Evolutionary conservation across 2,329 filamentous ascomycete species (phyloP).

Genomic region (Ceratocystiopsis minuta): DNA sequence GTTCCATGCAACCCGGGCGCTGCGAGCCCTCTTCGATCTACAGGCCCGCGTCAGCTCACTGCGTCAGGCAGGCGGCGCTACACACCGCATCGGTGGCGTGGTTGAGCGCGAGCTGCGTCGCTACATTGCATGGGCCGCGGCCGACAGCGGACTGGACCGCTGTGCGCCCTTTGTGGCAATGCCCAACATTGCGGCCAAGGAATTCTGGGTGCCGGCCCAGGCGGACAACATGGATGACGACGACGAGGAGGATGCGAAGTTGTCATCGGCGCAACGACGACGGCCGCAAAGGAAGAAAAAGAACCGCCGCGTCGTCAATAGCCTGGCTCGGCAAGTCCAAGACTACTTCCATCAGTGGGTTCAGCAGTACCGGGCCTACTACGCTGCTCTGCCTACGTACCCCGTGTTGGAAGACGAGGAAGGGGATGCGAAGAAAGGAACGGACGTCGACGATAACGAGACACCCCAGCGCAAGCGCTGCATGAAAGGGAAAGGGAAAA

Average conservation of each 20-base stretch:
- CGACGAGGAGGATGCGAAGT: neutral
- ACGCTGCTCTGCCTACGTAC: conserved; percentile 6
- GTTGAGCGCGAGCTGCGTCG: conserved; percentile 14
- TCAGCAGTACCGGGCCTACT: conserved; percentile 7
- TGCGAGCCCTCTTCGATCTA: conserved; percentile 17
- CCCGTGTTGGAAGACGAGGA: neutral
- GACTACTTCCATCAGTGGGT: conserved; percentile 9
- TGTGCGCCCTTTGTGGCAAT: conserved; percentile 7
- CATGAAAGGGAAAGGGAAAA: too few relatives aligned
- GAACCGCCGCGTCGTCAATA: conserved; percentile 1
- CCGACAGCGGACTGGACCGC: conserved; percentile 14
- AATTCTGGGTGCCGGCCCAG: conserved; percentile 1
- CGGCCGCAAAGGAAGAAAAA: neutral
- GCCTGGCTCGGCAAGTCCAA: conserved; percentile 6
- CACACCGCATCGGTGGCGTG: conserved; percentile 11
- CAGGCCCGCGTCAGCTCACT: conserved; percentile 15
- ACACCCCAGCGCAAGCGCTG: too few relatives aligned
- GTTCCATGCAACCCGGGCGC: conserved; percentile 16
- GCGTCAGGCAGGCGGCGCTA: conserved; percentile 13
- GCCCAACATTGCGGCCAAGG: conserved; percentile 21
- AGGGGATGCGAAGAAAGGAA: too few relatives aligned
- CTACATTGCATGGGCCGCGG: conserved; percentile 17
- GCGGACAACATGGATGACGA: neutral
- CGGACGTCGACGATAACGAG: neutral
- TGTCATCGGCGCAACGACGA: neutral